Percentiles rank a stretch among this genome's conserved stretches.
These are phyloP conservation scores for Fraxinus sp. DNA, from an alignment of 305 asterid species.

Conservation along the genomic window DNA sequence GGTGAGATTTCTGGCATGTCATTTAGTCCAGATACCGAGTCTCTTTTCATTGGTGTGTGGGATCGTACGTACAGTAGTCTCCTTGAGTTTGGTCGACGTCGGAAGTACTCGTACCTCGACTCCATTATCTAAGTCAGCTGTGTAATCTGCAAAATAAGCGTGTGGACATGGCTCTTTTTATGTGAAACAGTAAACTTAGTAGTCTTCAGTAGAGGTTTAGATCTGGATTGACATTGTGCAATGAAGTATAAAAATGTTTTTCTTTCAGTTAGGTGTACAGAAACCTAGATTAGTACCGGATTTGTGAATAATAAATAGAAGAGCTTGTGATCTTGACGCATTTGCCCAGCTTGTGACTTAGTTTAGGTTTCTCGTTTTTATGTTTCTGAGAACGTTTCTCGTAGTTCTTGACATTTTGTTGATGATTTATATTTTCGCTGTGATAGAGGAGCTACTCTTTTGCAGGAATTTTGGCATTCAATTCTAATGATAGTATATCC, in stretches of 20 bases:
- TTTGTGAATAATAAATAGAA: slow-evolving; percentile 1
- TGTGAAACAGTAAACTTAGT: slow-evolving; percentile 13
- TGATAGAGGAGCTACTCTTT: neutral
- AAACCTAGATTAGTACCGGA: neutral
- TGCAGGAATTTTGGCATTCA: neutral
- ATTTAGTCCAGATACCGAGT: slow-evolving; percentile 69
- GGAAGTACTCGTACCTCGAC: slow-evolving; percentile 64
- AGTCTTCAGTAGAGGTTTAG: slow-evolving; percentile 16
- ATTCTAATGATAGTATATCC: neutral
- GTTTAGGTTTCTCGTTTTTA: neutral
- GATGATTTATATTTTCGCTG: neutral
- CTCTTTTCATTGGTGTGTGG: slow-evolving; percentile 74
- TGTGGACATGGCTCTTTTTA: neutral
- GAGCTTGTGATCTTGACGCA: neutral
- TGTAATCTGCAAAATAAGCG: slow-evolving; percentile 4
- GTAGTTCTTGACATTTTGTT: neutral
- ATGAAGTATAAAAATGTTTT: neutral
- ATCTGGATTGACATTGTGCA: slow-evolving; percentile 29
- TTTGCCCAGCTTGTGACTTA: neutral
- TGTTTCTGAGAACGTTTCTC: neutral
- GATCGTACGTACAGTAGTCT: slow-evolving; percentile 72
- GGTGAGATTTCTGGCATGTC: slow-evolving; percentile 80
- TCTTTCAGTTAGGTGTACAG: slow-evolving; percentile 15
- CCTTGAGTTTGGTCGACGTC: slow-evolving; percentile 57
- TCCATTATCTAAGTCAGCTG: slow-evolving; percentile 32